Evolutionary conservation across 345 rosid genomes (phyloP).

Genomic region (Dipteronia sinensis): DNA sequence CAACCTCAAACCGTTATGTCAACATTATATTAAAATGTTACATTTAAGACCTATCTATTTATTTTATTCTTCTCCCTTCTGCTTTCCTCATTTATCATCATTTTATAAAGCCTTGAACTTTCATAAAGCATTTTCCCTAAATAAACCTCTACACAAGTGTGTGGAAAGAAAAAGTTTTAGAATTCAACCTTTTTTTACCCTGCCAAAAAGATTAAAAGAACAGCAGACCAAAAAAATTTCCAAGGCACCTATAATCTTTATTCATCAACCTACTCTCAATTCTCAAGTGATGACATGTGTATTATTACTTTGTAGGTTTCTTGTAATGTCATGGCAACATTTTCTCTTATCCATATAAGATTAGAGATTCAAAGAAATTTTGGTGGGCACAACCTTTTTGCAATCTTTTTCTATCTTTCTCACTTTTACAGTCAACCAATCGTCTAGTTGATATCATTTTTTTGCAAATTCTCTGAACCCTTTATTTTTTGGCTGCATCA

Average conservation of each 20-base stretch:
- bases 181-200: background rate
- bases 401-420: background rate
- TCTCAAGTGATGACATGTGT: background rate
- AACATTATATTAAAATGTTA: background rate
- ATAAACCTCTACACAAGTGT: background rate
- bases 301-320: conserved; percentile 2
- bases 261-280: background rate
- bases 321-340: conserved; percentile 6
- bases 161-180: background rate
- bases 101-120: background rate
- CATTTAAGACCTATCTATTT: background rate
- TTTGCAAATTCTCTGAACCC: background rate
- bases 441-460: conserved; percentile 6
- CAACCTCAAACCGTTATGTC: too few species aligned
- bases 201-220: background rate
- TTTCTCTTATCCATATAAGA: conserved; percentile 19
- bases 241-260: background rate
- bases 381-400: conserved; percentile 9
- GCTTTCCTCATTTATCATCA: background rate
- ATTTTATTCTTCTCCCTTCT: background rate
- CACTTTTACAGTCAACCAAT: conserved; percentile 20
- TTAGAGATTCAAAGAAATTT: conserved; percentile 23
- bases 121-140: background rate
- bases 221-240: background rate
- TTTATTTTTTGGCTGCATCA: conserved; percentile 12